These are phyloP conservation scores for Colletotrichum destructivum DNA, from an alignment of 2,329 filamentous ascomycete genomes.

Conservation along the genomic window DNA sequence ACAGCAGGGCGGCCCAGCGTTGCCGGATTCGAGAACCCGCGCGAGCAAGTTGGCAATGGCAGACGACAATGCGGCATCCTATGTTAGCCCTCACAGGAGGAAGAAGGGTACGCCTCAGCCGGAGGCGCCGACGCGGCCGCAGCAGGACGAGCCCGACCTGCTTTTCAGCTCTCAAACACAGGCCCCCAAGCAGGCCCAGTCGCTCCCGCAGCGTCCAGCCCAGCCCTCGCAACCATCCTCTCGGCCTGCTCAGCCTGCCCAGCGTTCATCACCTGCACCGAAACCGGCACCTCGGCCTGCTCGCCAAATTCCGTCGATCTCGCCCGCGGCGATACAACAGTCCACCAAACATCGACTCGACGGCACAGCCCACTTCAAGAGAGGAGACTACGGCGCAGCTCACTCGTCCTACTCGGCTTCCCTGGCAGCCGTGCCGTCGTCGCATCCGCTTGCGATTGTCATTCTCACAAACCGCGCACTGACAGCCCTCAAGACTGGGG, in stretches of 20 bases:
- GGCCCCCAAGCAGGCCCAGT: constrained; percentile 53
- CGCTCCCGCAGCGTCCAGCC: constrained; percentile 55
- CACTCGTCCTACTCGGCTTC: constrained; percentile 87
- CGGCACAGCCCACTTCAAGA: constrained; percentile 92
- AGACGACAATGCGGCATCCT: constrained; percentile 85
- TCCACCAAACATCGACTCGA: constrained; percentile 85
- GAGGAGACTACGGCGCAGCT: constrained; percentile 91
- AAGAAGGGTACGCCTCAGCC: constrained; percentile 73
- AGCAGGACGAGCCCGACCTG: constrained; percentile 73
- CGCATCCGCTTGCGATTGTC: constrained; percentile 89
- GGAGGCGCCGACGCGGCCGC: constrained; percentile 54
- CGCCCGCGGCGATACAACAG: constrained; percentile 77
- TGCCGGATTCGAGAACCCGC: constrained; percentile 68
- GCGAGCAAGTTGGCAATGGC: constrained; percentile 82
- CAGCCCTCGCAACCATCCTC: constrained; percentile 54
- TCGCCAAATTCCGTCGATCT: constrained; percentile 77
- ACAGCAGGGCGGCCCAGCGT: constrained; percentile 66
- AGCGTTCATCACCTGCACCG: constrained; percentile 53
- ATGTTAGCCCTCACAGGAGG: constrained; percentile 88
- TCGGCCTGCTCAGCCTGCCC: constrained; percentile 51
- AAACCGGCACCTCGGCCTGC: constrained; percentile 63
- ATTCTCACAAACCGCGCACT: constrained; percentile 92
- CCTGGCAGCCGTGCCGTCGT: constrained; percentile 79
- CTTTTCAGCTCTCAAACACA: constrained; percentile 68
- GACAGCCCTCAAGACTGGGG: constrained; percentile 91